Conservation (phyloP, 257 asterid genomes). For the Ocimum tenuiflorum region DNA sequence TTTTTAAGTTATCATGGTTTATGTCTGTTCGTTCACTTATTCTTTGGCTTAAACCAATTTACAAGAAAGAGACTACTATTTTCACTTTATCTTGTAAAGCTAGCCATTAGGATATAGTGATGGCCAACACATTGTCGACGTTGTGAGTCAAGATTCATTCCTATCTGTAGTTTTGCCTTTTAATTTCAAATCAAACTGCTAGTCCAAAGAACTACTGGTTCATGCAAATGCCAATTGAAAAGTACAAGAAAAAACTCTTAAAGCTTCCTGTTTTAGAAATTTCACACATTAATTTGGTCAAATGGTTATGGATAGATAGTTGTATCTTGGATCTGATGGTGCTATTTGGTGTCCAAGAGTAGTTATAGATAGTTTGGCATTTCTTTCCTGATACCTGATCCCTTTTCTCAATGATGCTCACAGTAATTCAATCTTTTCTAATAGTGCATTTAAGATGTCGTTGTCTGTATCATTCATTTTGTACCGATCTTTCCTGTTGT, state of each 20-base stretch:
- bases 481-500: not conserved
- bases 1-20: slow-evolving; percentile 15
- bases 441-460: not conserved
- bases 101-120: slow-evolving; percentile 14
- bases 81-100: not conserved
- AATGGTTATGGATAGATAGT: not conserved
- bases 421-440: not conserved
- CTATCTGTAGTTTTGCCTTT: not conserved
- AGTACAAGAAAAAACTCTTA: not conserved
- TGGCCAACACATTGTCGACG: not conserved
- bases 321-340: not conserved
- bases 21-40: not conserved
- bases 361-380: not conserved
- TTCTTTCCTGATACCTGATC: not conserved
- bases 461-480: not conserved
- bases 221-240: not conserved
- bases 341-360: slow-evolving; percentile 6
- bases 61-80: slow-evolving; percentile 5
- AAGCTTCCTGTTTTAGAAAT: not conserved
- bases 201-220: not conserved
- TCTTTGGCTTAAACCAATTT: slow-evolving; percentile 2
- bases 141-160: not conserved
- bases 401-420: not conserved
- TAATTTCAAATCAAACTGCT: not conserved
- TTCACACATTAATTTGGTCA: not conserved